Percentiles rank a stretch among this genome's conserved stretches.
These are phyloP conservation scores for Panicum virgatum DNA, from an alignment of 202 grass and related monocot genomes.

Conservation along the genomic window DNA sequence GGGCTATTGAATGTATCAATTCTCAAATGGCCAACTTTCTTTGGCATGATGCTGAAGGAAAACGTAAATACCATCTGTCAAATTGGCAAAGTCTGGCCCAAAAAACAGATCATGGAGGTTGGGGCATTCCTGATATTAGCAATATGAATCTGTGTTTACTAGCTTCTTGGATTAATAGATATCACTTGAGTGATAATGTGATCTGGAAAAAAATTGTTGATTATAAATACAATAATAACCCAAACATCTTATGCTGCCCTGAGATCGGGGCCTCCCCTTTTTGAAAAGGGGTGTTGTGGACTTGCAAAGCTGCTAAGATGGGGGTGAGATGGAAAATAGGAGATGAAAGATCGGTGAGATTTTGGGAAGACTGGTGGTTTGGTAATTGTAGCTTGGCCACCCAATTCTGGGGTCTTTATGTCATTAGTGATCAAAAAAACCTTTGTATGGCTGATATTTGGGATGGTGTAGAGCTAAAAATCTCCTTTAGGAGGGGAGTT, in stretches of 20 bases:
- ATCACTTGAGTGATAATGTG: background rate
- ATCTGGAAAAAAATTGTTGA: background rate
- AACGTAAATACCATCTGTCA: background rate
- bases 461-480: too few species aligned
- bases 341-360: too few species aligned
- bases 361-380: too few species aligned
- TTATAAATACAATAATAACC: background rate
- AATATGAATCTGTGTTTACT: background rate
- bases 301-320: background rate
- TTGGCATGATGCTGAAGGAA: too few species aligned
- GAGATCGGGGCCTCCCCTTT: background rate
- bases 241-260: background rate
- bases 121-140: background rate
- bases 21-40: too few species aligned
- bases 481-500: too few species aligned
- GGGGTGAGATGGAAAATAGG: too few species aligned
- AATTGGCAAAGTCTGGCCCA: background rate
- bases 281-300: background rate
- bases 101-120: background rate
- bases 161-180: background rate
- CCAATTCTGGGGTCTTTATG: too few species aligned
- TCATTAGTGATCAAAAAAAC: too few species aligned
- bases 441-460: too few species aligned
- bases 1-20: too few species aligned
- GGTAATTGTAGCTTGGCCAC: too few species aligned